These are phyloP conservation scores for Amanita fuliginea DNA, from an alignment of 768 basidiomycete species.

Conservation along the genomic window DNA sequence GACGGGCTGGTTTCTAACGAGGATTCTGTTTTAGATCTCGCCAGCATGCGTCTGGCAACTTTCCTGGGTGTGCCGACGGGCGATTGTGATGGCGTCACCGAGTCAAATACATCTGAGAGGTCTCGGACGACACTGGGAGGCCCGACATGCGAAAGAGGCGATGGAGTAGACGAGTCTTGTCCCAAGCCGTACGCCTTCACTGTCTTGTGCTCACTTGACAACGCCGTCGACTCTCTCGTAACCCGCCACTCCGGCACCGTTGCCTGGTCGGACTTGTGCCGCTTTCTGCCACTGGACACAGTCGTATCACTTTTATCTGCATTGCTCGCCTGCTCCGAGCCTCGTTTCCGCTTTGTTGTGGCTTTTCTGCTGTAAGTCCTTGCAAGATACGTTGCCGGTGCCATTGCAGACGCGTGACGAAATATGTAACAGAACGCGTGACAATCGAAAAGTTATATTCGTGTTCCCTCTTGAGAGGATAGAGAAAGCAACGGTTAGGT, in stretches of 20 bases:
- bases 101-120: conserved; percentile 34
- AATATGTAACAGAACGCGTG: conserved; percentile 18
- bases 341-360: conserved; percentile 15
- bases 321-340: background rate
- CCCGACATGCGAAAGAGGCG: background rate
- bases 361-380: conserved; percentile 27
- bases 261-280: conserved; percentile 1
- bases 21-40: conserved; percentile 54
- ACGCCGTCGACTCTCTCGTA: background rate
- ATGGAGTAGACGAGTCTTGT: background rate
- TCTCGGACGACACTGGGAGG: conserved; percentile 25
- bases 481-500: too few species aligned
- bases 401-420: conserved; percentile 7
- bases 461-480: too few species aligned
- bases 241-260: background rate
- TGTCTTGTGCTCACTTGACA: background rate
- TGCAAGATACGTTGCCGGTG: conserved; percentile 12
- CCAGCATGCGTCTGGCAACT: conserved; percentile 63
- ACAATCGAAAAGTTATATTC: too few species aligned
- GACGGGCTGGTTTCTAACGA: conserved; percentile 21
- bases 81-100: conserved; percentile 17
- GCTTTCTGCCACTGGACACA: background rate
- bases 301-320: background rate
- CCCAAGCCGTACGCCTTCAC: background rate
- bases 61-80: conserved; percentile 25